Base-by-base conservation (phyloP, 345 rosid genomes). In the Brassica juncea region DNA sequence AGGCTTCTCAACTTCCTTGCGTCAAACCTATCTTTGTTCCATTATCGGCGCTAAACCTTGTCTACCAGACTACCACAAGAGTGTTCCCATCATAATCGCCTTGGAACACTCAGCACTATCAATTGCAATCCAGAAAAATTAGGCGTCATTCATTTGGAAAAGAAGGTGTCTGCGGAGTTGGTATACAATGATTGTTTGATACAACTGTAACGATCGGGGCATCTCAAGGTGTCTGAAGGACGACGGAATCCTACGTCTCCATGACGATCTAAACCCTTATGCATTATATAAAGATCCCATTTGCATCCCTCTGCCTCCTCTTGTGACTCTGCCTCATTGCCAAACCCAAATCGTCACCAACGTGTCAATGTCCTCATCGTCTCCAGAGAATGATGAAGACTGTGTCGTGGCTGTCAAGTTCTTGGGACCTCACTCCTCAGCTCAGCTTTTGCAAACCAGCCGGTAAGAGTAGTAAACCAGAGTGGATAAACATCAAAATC, bases 331-430 rank as follows among this genome's bases (percentile, higher is more conserved):
- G 2, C 55, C 55, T n/a, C 58, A 52, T 15, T 55, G 61, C 27
- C 61, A 55, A 19, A 55, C 61, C 27, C 8, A 55, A 19, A 55
- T 19, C 27, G 4, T 55, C 61, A 55, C 61, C 61, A 3, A 55
- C 27, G 27, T 55, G 4, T 16, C 61, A 16, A 55, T 55, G 27
- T 55, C 61, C 2, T 55, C 61, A 55, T 55, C 61, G 19, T 55
- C 61, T 55, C 58, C 61, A 6, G 61, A 16, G 61, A 4, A 55
- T 7, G 61, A 55, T 16, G 5, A 19, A 5, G 27, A 55, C 61
- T 55, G 61, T 55, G 61, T 55, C 11, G 61, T 55, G 61, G 61
- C 58, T 52, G 58, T 52, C 58, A 52, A 52, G 58, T 52, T 52
- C 58, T 52, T 52, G 21, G 58, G 21, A 52, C 58, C 58, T 52